phyloP scores from a whole-genome alignment of 371 early-diverging fungal species.

The Lichtheimia corymbifera region DNA sequence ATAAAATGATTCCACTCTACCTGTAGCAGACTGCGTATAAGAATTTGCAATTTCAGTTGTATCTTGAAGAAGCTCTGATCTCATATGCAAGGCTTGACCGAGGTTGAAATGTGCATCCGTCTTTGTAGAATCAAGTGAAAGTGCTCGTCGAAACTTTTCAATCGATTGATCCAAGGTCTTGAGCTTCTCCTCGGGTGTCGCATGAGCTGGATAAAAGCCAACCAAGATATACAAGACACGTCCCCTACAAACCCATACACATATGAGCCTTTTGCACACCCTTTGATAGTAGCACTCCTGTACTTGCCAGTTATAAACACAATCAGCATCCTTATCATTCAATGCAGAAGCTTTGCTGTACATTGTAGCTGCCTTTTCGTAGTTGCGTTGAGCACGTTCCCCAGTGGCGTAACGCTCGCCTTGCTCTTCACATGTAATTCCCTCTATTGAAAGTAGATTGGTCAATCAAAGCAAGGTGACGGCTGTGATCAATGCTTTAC shows the following conservation, averaged over 20 bases:
- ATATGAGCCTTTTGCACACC: not conserved
- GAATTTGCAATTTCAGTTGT: constrained; percentile 53
- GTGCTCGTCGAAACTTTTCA: constrained; percentile 53
- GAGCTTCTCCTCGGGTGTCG: constrained; percentile 48
- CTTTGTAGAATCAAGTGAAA: constrained; percentile 51
- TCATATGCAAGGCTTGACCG: constrained; percentile 66
- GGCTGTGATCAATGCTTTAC: constrained; percentile 15
- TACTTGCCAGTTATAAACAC: constrained; percentile 67
- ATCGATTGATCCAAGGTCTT: constrained; percentile 57
- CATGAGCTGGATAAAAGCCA: constrained; percentile 52
- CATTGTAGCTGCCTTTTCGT: constrained; percentile 65
- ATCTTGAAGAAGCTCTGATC: constrained; percentile 65
- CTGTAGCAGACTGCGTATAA: constrained; percentile 46
- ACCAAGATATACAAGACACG: constrained; percentile 67
- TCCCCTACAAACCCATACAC: constrained; percentile 43
- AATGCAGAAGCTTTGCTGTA: constrained; percentile 62
- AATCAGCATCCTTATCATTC: constrained; percentile 60
- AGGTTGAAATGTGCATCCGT: constrained; percentile 73
- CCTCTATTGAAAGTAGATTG: constrained; percentile 42
- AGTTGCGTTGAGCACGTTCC: constrained; percentile 66
- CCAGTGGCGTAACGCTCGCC: constrained; percentile 71
- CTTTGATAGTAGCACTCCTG: not conserved
- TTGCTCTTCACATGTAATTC: constrained; percentile 65
- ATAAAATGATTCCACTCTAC: constrained; percentile 8
- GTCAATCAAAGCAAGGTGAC: not conserved